These are phyloP conservation scores for Beauveria brongniartii DNA, from an alignment of 2,329 filamentous ascomycete species.

Conservation along the genomic window DNA sequence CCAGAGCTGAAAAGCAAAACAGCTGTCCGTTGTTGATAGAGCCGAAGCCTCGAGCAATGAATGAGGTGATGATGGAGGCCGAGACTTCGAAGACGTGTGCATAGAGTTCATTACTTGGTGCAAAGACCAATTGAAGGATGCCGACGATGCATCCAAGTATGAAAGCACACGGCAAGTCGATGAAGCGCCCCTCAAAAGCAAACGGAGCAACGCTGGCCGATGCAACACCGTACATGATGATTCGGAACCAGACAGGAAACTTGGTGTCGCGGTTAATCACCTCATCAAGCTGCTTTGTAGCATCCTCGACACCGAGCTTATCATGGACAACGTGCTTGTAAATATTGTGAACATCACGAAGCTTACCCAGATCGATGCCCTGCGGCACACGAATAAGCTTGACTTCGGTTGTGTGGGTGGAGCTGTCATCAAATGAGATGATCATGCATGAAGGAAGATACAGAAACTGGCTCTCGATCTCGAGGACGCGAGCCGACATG, in stretches of 20 bases:
- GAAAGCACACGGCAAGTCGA: slow-evolving; percentile 73
- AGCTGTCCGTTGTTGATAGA: slow-evolving; percentile 50
- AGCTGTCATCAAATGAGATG: slow-evolving; percentile 73
- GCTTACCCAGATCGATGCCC: slow-evolving; percentile 64
- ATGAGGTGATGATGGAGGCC: slow-evolving; percentile 58
- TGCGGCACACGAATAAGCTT: slow-evolving; percentile 62
- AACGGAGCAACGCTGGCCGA: slow-evolving; percentile 72
- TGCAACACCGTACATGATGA: slow-evolving; percentile 67
- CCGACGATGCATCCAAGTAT: slow-evolving; percentile 67
- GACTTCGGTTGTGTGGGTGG: slow-evolving; percentile 71
- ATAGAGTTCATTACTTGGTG: slow-evolving; percentile 66
- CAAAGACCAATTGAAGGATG: slow-evolving; percentile 63
- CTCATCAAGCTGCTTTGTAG: slow-evolving; percentile 51
- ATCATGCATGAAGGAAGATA: slow-evolving; percentile 94
- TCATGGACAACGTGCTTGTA: slow-evolving; percentile 81
- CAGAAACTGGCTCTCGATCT: slow-evolving; percentile 82
- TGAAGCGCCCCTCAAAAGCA: slow-evolving; percentile 66
- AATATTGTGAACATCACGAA: slow-evolving; percentile 66
- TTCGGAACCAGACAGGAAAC: slow-evolving; percentile 43
- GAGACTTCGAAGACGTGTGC: slow-evolving; percentile 44
- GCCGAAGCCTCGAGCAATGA: slow-evolving; percentile 60
- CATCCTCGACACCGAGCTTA: slow-evolving; percentile 63
- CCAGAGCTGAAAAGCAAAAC: slow-evolving; percentile 65
- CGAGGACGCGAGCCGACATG: slow-evolving; percentile 81
- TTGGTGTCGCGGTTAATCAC: slow-evolving; percentile 39